phyloP scores from a whole-genome alignment of 1,284 basidiomycete genomes.

The Sporisorium iseilematis-ciliati region DNA sequence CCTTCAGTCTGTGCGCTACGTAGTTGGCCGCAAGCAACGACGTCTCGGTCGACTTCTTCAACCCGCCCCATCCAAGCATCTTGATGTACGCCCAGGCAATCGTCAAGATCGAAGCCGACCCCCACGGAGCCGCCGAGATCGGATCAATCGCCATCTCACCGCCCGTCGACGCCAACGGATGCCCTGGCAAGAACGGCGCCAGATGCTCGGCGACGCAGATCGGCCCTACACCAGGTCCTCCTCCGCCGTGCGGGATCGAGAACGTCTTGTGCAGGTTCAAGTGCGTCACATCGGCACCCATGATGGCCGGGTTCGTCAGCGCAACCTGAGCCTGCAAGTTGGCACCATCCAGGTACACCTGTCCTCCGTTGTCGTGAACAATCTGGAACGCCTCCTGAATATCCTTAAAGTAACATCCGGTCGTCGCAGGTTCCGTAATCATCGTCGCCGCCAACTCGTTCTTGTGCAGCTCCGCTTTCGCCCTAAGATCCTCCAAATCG shows the following conservation, averaged over 20 bases:
- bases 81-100: constrained; percentile 88
- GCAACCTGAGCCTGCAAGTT: constrained; percentile 97
- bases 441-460: constrained; percentile 94
- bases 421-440: constrained; percentile 84
- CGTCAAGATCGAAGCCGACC: constrained; percentile 92
- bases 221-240: constrained; percentile 94
- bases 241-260: constrained; percentile 95
- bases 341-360: constrained; percentile 94
- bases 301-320: constrained; percentile 91
- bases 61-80: constrained; percentile 93
- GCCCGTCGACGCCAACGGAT: constrained; percentile 81
- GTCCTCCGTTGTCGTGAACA: constrained; percentile 93
- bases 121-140: constrained; percentile 90
- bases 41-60: constrained; percentile 85
- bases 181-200: constrained; percentile 92
- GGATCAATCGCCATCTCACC: constrained; percentile 83
- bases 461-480: constrained; percentile 90
- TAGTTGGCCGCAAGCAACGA: constrained; percentile 96
- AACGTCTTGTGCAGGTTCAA: constrained; percentile 98
- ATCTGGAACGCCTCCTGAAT: constrained; percentile 92
- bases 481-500: constrained; percentile 85
- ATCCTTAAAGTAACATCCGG: constrained; percentile 95
- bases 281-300: constrained; percentile 97
- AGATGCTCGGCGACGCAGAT: constrained; percentile 95
- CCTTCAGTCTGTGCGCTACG: constrained; percentile 87